Percentiles rank a stretch among this genome's conserved stretches.
phyloP scores from a whole-genome alignment of 2,329 filamentous ascomycete genomes.

The Alternaria angustiovoidea region DNA sequence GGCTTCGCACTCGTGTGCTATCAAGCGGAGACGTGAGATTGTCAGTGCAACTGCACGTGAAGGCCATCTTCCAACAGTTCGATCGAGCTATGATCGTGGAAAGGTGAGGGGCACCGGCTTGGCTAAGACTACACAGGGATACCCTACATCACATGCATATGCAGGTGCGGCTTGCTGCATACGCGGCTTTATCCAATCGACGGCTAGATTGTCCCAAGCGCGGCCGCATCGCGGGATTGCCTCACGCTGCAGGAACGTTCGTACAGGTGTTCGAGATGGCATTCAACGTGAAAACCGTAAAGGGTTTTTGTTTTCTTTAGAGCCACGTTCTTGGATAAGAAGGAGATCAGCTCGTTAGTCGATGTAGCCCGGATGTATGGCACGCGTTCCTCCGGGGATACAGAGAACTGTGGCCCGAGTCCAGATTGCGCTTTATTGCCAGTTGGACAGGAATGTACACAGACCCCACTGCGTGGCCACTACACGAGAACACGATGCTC shows the following conservation, averaged over 20 bases:
- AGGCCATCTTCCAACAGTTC: slow-evolving; percentile 27
- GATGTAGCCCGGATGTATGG: background rate
- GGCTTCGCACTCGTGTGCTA: slow-evolving; percentile 5
- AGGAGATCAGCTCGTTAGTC: background rate
- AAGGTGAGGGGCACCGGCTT: slow-evolving; percentile 28
- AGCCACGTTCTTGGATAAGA: background rate
- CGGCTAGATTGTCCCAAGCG: slow-evolving; percentile 23
- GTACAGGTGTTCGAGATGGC: slow-evolving; percentile 21
- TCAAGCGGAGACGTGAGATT: slow-evolving; percentile 13
- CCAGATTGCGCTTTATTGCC: slow-evolving; percentile 41
- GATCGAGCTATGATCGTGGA: slow-evolving; percentile 32
- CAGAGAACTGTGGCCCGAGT: slow-evolving; percentile 35
- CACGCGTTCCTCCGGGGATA: slow-evolving; percentile 20
- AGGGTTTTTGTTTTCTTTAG: background rate
- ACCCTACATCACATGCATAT: slow-evolving; percentile 49
- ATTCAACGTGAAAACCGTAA: slow-evolving; percentile 10
- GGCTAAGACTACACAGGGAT: slow-evolving; percentile 36
- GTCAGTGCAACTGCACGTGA: slow-evolving; percentile 34
- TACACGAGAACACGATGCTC: slow-evolving; percentile 35
- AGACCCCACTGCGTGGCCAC: slow-evolving; percentile 41
- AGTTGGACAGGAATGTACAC: slow-evolving; percentile 44
- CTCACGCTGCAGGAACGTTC: slow-evolving; percentile 50
- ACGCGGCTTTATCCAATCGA: slow-evolving; percentile 40
- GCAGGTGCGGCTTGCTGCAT: slow-evolving; percentile 49
- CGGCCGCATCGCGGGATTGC: slow-evolving; percentile 44